These are phyloP conservation scores for Termitomyces eurrhizus DNA, from an alignment of 768 basidiomycete species.

Conservation along the genomic window DNA sequence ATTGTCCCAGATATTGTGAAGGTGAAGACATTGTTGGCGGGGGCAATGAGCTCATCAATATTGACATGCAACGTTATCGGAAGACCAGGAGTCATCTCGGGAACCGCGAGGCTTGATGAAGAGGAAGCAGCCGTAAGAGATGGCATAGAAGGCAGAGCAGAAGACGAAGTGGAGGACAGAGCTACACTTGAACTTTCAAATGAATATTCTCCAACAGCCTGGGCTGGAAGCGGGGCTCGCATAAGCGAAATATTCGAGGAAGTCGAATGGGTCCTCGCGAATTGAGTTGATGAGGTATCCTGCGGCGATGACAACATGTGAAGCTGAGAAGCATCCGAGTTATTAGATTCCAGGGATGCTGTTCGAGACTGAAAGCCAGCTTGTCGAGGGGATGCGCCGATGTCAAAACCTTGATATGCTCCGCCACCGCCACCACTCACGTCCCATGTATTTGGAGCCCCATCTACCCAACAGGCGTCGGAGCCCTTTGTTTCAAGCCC, in stretches of 20 bases:
- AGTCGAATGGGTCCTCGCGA: conserved; percentile 35
- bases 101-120: conserved; percentile 20
- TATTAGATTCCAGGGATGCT: conserved; percentile 45
- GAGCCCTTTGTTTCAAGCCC: conserved; percentile 65
- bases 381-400: conserved; percentile 36
- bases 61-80: conserved; percentile 76
- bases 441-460: conserved; percentile 49
- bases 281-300: conserved; percentile 12
- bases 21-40: conserved; percentile 59
- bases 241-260: conserved; percentile 62
- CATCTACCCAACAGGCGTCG: conserved; percentile 64
- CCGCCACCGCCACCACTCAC: conserved; percentile 63
- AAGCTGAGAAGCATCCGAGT: conserved; percentile 31
- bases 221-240: conserved; percentile 67
- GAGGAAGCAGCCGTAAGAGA: conserved; percentile 45
- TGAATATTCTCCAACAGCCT: conserved; percentile 66
- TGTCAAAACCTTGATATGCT: conserved; percentile 64
- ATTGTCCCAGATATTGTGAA: conserved; percentile 67
- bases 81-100: conserved; percentile 42
- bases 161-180: conserved; percentile 30
- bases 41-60: conserved; percentile 71
- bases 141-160: conserved; percentile 41
- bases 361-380: conserved; percentile 35
- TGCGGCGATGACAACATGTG: conserved; percentile 19
- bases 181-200: conserved; percentile 54